Evolutionary conservation across 805 yeast genomes (phyloP).

Genomic region (Zygoascus flipseniorum): DNA sequence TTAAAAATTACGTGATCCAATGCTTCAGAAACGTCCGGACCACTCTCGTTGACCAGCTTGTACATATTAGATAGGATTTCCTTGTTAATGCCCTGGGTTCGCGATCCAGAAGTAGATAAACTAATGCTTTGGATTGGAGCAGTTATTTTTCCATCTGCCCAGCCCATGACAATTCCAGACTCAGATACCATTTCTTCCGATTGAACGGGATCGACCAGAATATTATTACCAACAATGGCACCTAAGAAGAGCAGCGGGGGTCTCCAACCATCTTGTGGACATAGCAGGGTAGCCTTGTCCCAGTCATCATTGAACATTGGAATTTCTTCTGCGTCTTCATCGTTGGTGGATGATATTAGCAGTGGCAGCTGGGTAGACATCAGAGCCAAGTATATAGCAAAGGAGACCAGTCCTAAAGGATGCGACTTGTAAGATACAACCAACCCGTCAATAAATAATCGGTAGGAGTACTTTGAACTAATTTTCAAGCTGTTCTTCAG

Average conservation of each 20-base stretch:
- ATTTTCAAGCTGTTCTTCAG: constrained; percentile 44
- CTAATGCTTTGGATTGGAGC: constrained; percentile 70
- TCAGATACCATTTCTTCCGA: constrained; percentile 86
- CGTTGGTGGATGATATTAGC: constrained; percentile 59
- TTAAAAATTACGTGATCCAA: constrained; percentile 24
- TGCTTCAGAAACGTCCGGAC: constrained; percentile 53
- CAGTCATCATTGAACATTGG: constrained; percentile 90
- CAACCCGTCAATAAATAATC: constrained; percentile 70
- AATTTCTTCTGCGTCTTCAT: constrained; percentile 61
- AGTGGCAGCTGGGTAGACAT: constrained; percentile 70
- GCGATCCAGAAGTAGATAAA: constrained; percentile 32
- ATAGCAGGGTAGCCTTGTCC: constrained; percentile 47
- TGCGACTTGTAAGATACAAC: constrained; percentile 70
- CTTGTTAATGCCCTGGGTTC: constrained; percentile 15
- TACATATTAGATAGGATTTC: constrained; percentile 42
- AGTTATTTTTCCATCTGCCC: constrained; percentile 55
- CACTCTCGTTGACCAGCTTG: constrained; percentile 50
- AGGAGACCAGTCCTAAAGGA: constrained; percentile 72
- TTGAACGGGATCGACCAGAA: constrained; percentile 77
- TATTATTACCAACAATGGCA: constrained; percentile 64
- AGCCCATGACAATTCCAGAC: constrained; percentile 69
- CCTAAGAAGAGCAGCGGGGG: constrained; percentile 74
- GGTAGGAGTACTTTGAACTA: constrained; percentile 67
- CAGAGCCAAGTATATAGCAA: constrained; percentile 75
- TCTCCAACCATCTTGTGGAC: constrained; percentile 34